Evolutionary conservation across 257 asterid species (phyloP).

Genomic region (Salvia miltiorrhiza): DNA sequence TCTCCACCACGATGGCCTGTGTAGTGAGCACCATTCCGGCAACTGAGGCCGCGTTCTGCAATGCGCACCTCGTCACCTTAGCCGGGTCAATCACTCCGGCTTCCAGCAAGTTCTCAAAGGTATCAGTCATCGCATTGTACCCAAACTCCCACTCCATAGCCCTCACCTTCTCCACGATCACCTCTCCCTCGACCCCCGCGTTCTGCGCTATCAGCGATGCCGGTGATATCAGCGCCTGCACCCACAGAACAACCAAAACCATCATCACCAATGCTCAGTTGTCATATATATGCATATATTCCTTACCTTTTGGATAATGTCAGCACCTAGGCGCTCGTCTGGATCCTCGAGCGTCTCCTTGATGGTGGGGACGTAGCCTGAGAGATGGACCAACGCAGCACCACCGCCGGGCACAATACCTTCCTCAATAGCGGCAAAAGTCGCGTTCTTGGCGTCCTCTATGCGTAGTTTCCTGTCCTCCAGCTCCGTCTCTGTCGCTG

Average conservation of each 20-base stretch:
- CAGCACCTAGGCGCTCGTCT: conserved; percentile 90
- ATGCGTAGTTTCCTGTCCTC: conserved; percentile 93
- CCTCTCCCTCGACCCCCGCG: conserved; percentile 97
- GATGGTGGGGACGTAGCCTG: conserved; percentile 68
- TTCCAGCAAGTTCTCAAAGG: conserved; percentile 68
- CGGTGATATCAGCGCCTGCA: conserved; percentile 79
- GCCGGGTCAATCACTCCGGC: conserved; percentile 97
- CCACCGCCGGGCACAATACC: conserved; percentile 99
- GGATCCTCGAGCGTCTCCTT: conserved; percentile 79
- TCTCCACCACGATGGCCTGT: conserved; percentile 95
- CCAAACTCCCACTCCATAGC: conserved; percentile 83
- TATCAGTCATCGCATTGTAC: conserved; percentile 87
- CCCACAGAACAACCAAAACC: too few species aligned
- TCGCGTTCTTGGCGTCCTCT: conserved; percentile 98
- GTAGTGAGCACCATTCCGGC: conserved; percentile 99
- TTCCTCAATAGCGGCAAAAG: conserved; percentile 99
- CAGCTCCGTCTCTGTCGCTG: conserved; percentile 95
- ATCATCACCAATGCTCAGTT: too few species aligned
- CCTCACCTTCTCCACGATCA: conserved; percentile 82
- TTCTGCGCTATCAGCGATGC: conserved; percentile 85
- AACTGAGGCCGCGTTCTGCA: conserved; percentile 89
- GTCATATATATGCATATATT: not conserved
- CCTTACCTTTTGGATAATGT: conserved; percentile 83
- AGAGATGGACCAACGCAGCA: conserved; percentile 90
- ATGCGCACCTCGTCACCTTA: conserved; percentile 85